Percentiles rank a stretch among this genome's conserved stretches.
Conservation (phyloP, 169 alveolate species). For the Besnoitia besnoiti region DNA sequence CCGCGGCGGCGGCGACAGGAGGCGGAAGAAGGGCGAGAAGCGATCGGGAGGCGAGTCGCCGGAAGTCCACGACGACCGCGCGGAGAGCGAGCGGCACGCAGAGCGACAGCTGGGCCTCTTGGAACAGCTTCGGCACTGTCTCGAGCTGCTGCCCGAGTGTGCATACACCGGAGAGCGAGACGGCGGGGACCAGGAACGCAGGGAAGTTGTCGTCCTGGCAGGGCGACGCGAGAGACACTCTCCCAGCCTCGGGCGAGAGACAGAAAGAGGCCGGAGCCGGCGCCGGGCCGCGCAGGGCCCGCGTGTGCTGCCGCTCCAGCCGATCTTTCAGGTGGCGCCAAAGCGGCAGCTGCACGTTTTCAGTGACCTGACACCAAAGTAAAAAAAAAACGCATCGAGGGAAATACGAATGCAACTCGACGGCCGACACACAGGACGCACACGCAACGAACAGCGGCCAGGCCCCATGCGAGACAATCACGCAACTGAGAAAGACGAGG, state of each 20-base stretch:
- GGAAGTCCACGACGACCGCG: slow-evolving; percentile 3
- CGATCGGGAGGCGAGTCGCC: background rate
- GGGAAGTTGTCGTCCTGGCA: too few relatives aligned
- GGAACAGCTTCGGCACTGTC: background rate
- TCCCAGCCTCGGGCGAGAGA: background rate
- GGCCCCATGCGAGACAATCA: too few relatives aligned
- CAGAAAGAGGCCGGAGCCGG: background rate
- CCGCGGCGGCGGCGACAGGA: background rate
- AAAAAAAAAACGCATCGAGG: background rate
- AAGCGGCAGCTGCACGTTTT: background rate
- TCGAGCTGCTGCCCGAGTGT: slow-evolving; percentile 33
- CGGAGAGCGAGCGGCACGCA: slow-evolving; percentile 15
- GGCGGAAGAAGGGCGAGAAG: background rate
- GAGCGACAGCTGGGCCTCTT: background rate
- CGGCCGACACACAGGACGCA: too few relatives aligned
- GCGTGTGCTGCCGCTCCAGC: background rate
- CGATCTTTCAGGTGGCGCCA: background rate
- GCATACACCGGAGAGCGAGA: slow-evolving; percentile 15
- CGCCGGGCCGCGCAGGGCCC: background rate
- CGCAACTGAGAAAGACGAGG: too few relatives aligned
- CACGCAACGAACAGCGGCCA: too few relatives aligned
- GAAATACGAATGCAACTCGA: background rate
- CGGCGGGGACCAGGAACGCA: background rate
- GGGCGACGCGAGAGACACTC: too few relatives aligned
- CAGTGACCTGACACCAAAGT: background rate